A percentile compares a stretch with the other conserved stretches of the same genome.
These are phyloP conservation scores for Withania somnifera DNA, from an alignment of 305 asterid species.

Conservation along the genomic window DNA sequence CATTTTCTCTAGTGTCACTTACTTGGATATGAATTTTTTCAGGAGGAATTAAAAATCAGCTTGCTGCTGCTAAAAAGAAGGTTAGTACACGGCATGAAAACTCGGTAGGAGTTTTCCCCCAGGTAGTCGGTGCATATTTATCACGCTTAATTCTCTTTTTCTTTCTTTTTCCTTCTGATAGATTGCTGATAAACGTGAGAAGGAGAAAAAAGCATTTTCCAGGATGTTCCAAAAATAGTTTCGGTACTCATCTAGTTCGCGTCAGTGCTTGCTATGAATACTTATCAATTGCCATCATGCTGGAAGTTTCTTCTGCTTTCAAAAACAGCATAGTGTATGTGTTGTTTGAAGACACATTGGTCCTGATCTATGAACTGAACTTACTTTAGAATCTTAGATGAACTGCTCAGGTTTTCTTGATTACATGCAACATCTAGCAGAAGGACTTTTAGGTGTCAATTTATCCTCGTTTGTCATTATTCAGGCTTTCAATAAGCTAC, in stretches of 20 bases:
- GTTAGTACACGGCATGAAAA: slow-evolving; percentile 20
- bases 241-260: slow-evolving; percentile 13
- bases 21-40: slow-evolving; percentile 3
- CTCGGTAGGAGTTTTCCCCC: too few species aligned
- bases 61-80: slow-evolving; percentile 71
- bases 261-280: not conserved
- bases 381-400: not conserved
- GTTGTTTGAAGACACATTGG: not conserved
- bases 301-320: not conserved
- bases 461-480: not conserved
- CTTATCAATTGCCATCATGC: not conserved
- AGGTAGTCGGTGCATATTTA: not conserved
- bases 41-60: slow-evolving; percentile 57
- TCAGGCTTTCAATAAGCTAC: not conserved
- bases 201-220: slow-evolving; percentile 63
- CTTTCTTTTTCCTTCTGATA: slow-evolving; percentile 11
- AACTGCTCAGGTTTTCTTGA: slow-evolving; percentile 4
- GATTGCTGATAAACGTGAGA: slow-evolving; percentile 62
- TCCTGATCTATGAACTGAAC: not conserved
- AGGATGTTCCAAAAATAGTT: slow-evolving; percentile 44
- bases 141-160: not conserved
- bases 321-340: not conserved
- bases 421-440: not conserved
- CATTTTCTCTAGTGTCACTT: not conserved
- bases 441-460: slow-evolving; percentile 1